Percentiles rank a stretch among this genome's conserved stretches.
Evolutionary conservation across 345 rosid genomes (phyloP).

Genomic region (Eucalyptus regnans): DNA sequence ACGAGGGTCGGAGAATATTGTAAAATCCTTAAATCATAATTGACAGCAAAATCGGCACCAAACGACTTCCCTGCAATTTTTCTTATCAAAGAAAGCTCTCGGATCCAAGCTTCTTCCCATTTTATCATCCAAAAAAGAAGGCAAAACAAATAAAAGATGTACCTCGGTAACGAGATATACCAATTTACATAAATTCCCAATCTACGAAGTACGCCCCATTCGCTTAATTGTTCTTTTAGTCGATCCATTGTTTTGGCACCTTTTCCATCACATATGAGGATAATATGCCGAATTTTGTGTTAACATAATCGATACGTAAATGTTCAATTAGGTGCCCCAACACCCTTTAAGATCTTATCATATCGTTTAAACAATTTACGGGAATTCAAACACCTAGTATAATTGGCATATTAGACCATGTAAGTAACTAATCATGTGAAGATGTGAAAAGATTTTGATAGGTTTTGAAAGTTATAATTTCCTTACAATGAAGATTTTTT

Average conservation of each 20-base stretch:
- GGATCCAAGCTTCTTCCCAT: not conserved
- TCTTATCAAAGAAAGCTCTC: not conserved
- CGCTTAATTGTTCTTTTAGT: no score
- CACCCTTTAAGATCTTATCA: not conserved
- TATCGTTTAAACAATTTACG: no score
- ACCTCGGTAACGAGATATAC: rapidly evolving
- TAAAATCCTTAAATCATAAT: no score
- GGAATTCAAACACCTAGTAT: no score
- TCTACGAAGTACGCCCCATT: not conserved
- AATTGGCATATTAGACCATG: no score
- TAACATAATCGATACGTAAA: not conserved
- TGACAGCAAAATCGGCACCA: no score
- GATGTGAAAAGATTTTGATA: rapidly evolving
- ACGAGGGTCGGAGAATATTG: rapidly evolving
- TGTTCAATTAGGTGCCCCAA: not conserved
- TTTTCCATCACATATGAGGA: not conserved
- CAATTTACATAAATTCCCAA: no score
- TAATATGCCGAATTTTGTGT: not conserved
- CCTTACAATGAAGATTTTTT: no score
- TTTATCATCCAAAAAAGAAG: not conserved
- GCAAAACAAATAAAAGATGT: not conserved
- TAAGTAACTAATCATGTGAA: no score
- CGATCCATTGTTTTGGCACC: not conserved
- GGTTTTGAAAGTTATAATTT: no score
- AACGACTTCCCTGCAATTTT: no score